Evolutionary conservation across 306 rosid species (phyloP), one percentile per base, ranked within the genome.

Genomic region (Biancaea sappan): DNA sequence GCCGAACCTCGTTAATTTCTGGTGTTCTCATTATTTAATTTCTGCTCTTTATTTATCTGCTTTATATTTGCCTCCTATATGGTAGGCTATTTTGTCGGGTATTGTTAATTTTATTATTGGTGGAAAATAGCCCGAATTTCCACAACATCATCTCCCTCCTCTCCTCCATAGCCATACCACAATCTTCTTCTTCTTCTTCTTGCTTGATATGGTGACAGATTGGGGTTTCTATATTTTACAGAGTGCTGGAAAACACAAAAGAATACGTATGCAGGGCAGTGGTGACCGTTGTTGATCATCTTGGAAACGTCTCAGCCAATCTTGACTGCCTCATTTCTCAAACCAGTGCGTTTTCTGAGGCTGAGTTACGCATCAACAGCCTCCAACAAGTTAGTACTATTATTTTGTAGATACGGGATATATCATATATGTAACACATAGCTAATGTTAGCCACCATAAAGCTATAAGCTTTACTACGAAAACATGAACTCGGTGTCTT

Each of bases 221-320:
- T 74, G 56, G 68, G 31, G 11, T 65, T 19, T 66, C 69, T 34
- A 34, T 52, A 40, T 68, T 53, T 75, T 79, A 66, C 91, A 92
- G 97, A 4, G 84, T 81, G 72, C 9, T 90, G 74, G 86, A 82
- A 25, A 86, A 75, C 77, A 90, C 98, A 73, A 90, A 85, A 73
- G 96, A 88, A 67, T 92, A 92, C 71, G 22, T 90, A 63, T 86
- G 92, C 86, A 75, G 66, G 70, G 84, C 88, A 11, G 71, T 90
- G 83, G 89, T 88, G 32, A 84, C 88, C 5, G 82, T 90, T 57
- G 87, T 92, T 63, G 98, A 88, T 79, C 96, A 92, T 83, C 85
- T 92, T 58, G 92, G 96, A 70, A 83, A 83, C 12, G 91, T 90
- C 41, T 90, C 98, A 8, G 77, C 87, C 44, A 88, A 81, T 72